Evolutionary conservation across 768 basidiomycete genomes (phyloP).

Genomic region (Jaapia argillacea): DNA sequence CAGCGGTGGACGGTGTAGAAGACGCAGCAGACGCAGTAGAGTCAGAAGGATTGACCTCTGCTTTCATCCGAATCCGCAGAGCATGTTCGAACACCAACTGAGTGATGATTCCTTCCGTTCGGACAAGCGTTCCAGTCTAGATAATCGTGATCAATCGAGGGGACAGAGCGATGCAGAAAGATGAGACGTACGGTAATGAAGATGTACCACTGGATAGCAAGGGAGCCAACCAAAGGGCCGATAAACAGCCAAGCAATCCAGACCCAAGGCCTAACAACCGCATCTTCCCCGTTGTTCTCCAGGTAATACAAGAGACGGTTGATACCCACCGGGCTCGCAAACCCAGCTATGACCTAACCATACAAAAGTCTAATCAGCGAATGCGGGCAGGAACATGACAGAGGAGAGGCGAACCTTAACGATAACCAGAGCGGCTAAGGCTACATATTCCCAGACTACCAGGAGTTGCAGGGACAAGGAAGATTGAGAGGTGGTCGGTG

Average conservation of each 20-base stretch:
- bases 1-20: constrained; percentile 14
- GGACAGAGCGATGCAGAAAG: not conserved
- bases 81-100: constrained; percentile 49
- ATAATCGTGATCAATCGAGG: not conserved
- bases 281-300: constrained; percentile 39
- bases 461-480: not conserved
- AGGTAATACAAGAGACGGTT: constrained; percentile 33
- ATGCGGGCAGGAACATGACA: too few species aligned
- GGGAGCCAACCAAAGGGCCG: constrained; percentile 31
- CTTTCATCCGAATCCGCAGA: constrained; percentile 40
- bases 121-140: constrained; percentile 27
- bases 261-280: constrained; percentile 53
- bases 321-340: constrained; percentile 20
- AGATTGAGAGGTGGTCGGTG: too few species aligned
- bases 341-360: too few species aligned
- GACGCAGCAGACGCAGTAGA: constrained; percentile 6
- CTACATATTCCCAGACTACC: not conserved
- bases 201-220: constrained; percentile 45
- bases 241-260: constrained; percentile 48
- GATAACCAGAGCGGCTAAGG: not conserved
- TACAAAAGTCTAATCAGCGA: too few species aligned
- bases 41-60: constrained; percentile 17
- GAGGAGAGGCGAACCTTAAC: not conserved
- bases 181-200: constrained; percentile 24
- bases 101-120: constrained; percentile 35